phyloP scores from a whole-genome alignment of 1,139 yeast species.

The Scheffersomyces lignicola region DNA sequence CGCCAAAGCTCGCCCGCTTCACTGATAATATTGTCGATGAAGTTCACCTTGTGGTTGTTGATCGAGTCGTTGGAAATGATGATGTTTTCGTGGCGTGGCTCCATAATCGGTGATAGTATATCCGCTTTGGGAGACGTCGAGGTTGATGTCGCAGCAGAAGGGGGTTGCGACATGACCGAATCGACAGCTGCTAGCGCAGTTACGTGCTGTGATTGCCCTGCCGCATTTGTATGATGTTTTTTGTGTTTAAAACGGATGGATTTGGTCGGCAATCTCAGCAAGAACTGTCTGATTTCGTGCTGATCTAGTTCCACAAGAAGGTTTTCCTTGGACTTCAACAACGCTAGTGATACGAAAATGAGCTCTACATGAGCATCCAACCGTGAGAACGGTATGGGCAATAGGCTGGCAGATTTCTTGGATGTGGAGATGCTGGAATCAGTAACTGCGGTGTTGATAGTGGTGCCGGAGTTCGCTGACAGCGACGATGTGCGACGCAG shows the following conservation, averaged over 20 bases:
- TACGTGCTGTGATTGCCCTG: slow-evolving; percentile 1
- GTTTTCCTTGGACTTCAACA: slow-evolving; percentile 76
- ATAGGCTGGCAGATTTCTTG: slow-evolving; percentile 13
- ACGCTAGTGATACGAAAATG: slow-evolving; percentile 73
- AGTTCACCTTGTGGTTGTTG: slow-evolving; percentile 44
- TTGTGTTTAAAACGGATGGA: slow-evolving; percentile 31
- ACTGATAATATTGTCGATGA: slow-evolving; percentile 65
- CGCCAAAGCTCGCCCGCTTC: slow-evolving; percentile 92
- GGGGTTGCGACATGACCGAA: no score
- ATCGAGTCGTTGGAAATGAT: slow-evolving; percentile 38
- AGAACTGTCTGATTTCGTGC: slow-evolving; percentile 79
- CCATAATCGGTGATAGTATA: slow-evolving; percentile 10
- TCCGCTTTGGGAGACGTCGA: slow-evolving; percentile 15
- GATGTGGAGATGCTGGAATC: slow-evolving; percentile 1
- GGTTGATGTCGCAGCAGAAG: slow-evolving; percentile 9
- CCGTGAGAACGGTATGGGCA: slow-evolving; percentile 56
- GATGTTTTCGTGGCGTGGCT: slow-evolving; percentile 11
- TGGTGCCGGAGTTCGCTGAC: slow-evolving; percentile 4
- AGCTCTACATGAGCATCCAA: slow-evolving; percentile 80
- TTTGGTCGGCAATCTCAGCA: slow-evolving; percentile 55
- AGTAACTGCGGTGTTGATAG: slow-evolving; percentile 3
- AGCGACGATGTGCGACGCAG: slow-evolving; percentile 4
- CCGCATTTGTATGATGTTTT: slow-evolving; percentile 8
- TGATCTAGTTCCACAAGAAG: slow-evolving; percentile 84
- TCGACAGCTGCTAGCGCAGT: slow-evolving; percentile 7